Percentiles rank a stretch among this genome's conserved stretches.
Conservation (phyloP, 2,329 filamentous ascomycete genomes). For the Penicillium brevicompactum region DNA sequence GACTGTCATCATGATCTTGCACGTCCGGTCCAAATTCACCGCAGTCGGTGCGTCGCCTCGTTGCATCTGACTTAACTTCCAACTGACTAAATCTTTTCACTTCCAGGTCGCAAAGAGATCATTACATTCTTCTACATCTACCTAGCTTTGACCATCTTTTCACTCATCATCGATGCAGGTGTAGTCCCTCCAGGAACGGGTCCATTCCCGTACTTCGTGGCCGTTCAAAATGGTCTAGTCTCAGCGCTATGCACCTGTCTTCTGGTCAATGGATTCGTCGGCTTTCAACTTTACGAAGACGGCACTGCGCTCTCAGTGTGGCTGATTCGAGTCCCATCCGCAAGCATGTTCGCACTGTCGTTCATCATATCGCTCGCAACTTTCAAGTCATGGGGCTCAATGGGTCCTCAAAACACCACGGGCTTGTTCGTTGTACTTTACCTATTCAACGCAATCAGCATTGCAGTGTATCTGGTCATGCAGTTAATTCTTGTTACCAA, state of each 20-base stretch:
- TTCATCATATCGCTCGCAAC: slow-evolving; percentile 88
- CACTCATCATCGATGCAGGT: slow-evolving; percentile 87
- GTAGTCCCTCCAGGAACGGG: slow-evolving; percentile 81
- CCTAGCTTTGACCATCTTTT: slow-evolving; percentile 84
- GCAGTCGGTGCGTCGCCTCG: slow-evolving; percentile 73
- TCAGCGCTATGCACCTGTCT: slow-evolving; percentile 87
- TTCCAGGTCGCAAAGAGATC: slow-evolving; percentile 66
- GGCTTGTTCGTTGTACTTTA: slow-evolving; percentile 92
- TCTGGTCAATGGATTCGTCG: slow-evolving; percentile 96
- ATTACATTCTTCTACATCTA: slow-evolving; percentile 97
- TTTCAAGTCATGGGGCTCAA: slow-evolving; percentile 87
- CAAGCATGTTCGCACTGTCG: slow-evolving; percentile 80
- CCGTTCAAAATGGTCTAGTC: slow-evolving; percentile 79
- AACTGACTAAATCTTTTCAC: slow-evolving; percentile 11
- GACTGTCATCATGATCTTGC: slow-evolving; percentile 96
- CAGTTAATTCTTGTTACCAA: slow-evolving; percentile 86
- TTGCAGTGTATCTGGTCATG: slow-evolving; percentile 82
- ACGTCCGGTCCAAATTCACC: slow-evolving; percentile 96
- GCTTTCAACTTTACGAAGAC: slow-evolving; percentile 97
- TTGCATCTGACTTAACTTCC: not conserved
- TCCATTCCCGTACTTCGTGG: slow-evolving; percentile 88
- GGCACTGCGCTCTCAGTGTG: slow-evolving; percentile 91
- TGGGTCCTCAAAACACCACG: slow-evolving; percentile 81
- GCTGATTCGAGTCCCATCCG: slow-evolving; percentile 78
- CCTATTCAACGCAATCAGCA: slow-evolving; percentile 82